phyloP scores from a whole-genome alignment of 176 grass and related monocot genomes.

The Musa troglodytarum region DNA sequence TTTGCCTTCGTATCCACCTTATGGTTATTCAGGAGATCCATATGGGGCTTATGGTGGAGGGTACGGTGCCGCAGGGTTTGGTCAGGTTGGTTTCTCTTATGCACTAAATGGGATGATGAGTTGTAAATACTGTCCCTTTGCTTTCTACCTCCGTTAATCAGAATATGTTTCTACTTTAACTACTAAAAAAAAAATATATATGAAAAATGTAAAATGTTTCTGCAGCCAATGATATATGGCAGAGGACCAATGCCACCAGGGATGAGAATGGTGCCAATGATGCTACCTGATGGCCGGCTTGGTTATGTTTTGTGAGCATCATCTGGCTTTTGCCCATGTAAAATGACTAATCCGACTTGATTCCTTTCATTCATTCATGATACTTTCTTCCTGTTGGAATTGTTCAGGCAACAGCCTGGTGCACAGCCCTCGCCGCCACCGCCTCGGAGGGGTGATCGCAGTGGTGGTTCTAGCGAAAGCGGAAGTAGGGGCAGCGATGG shows the following conservation, averaged over 20 bases:
- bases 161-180: background rate
- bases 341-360: background rate
- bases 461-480: slow-evolving; percentile 37
- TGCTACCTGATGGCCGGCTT: slow-evolving; percentile 91
- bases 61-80: slow-evolving; percentile 48
- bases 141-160: background rate
- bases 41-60: slow-evolving; percentile 77
- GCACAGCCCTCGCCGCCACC: slow-evolving; percentile 31
- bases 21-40: slow-evolving; percentile 63
- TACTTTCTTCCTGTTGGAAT: background rate
- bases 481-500: slow-evolving; percentile 36
- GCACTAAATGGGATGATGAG: background rate
- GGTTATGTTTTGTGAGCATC: slow-evolving; percentile 83
- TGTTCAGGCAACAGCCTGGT: slow-evolving; percentile 73
- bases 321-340: background rate
- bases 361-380: background rate
- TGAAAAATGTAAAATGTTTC: background rate
- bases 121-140: background rate
- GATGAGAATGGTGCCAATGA: slow-evolving; percentile 98
- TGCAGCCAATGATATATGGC: slow-evolving; percentile 96
- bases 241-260: slow-evolving; percentile 82
- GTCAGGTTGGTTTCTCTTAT: slow-evolving; percentile 42
- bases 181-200: no score
- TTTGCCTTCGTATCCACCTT: slow-evolving; percentile 49
- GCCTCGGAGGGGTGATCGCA: slow-evolving; percentile 43